Evolutionary conservation across 495 filamentous ascomycete species (phyloP).

Genomic region (Margaritispora aquatica): DNA sequence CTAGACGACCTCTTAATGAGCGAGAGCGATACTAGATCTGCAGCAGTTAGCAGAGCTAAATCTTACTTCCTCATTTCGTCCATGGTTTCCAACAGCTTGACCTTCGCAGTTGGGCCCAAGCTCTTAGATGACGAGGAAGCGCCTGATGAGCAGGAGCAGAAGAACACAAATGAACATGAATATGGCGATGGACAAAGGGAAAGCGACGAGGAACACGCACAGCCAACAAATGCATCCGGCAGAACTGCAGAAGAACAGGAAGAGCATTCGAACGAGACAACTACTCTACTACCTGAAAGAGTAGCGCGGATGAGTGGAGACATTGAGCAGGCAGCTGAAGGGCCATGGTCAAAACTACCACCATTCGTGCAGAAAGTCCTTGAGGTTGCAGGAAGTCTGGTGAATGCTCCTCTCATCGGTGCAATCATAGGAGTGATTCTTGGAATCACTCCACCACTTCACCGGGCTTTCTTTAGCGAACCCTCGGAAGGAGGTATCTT

Average conservation of each 20-base stretch:
- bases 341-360: conserved; percentile 27
- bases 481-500: conserved; percentile 58
- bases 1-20: conserved; percentile 42
- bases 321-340: conserved; percentile 9
- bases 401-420: conserved; percentile 62
- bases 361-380: conserved; percentile 30
- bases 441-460: conserved; percentile 55
- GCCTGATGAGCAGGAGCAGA: conserved; percentile 24
- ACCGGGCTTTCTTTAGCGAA: conserved; percentile 58
- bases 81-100: conserved; percentile 30
- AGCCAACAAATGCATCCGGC: conserved; percentile 13
- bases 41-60: conserved; percentile 59
- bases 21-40: conserved; percentile 36
- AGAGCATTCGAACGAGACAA: conserved; percentile 38
- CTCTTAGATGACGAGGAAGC: conserved; percentile 43
- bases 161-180: conserved; percentile 17
- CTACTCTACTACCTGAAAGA: conserved; percentile 38
- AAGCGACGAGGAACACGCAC: conserved; percentile 17
- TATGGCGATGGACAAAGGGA: conserved; percentile 24
- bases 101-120: conserved; percentile 55
- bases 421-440: conserved; percentile 52
- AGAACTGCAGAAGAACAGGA: conserved; percentile 24
- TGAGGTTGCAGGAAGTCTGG: conserved; percentile 38
- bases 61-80: conserved; percentile 59
- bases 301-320: background rate